These are phyloP conservation scores for Bolboschoenus planiculmis DNA, from an alignment of 176 grass and related monocot species.

Conservation along the genomic window DNA sequence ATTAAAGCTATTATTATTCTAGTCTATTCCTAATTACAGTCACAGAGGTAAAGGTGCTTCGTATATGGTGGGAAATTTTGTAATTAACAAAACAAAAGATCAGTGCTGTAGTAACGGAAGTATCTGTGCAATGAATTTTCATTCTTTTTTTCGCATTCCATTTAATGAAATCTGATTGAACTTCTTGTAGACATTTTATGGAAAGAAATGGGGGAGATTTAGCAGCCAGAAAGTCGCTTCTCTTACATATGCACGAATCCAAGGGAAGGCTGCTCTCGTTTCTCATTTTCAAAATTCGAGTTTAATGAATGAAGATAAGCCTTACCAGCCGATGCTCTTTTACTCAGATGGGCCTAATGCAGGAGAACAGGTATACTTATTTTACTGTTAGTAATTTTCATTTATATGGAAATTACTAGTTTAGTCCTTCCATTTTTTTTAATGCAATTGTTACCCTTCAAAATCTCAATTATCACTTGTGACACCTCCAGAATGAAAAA, in stretches of 20 bases:
- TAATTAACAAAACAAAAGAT: not conserved
- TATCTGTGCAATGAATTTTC: not conserved
- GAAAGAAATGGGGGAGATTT: constrained; percentile 96
- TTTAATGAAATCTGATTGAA: not conserved
- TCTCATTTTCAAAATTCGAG: constrained; percentile 95
- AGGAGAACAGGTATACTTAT: constrained; percentile 57
- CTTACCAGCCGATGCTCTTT: constrained; percentile 85
- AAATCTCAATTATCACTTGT: not conserved
- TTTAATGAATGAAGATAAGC: constrained; percentile 95
- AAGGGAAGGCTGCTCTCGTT: constrained; percentile 75
- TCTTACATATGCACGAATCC: constrained; percentile 87
- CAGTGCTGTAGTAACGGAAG: not conserved
- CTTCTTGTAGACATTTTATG: constrained; percentile 74
- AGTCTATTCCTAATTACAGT: not conserved
- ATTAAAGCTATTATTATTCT: constrained; percentile 1
- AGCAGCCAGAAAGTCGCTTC: constrained; percentile 96
- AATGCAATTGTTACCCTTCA: not conserved
- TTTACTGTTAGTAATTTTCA: not conserved
- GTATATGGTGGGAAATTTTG: not conserved
- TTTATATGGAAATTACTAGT: not conserved
- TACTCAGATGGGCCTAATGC: constrained; percentile 82
- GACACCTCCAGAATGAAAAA: not conserved
- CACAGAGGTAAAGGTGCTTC: not conserved
- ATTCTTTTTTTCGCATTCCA: not conserved
- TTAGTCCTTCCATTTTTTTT: not conserved